These are phyloP conservation scores for Heliocybe sulcata DNA, from an alignment of 1,284 basidiomycete genomes.

Conservation along the genomic window DNA sequence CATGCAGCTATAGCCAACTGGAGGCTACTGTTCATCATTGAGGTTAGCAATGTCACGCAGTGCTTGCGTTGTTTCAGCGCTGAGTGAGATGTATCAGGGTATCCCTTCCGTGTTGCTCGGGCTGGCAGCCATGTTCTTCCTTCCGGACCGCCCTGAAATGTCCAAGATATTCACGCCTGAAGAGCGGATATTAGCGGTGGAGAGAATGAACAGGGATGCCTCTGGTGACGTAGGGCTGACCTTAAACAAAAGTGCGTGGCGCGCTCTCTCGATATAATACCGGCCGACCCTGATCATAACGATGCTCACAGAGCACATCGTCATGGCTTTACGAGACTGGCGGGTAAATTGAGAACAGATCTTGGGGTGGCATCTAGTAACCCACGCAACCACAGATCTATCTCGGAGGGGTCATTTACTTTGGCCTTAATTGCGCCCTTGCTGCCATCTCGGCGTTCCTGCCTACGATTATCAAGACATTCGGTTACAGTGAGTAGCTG, in stretches of 20 bases:
- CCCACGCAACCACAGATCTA: conserved; percentile 38
- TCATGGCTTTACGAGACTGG: conserved; percentile 66
- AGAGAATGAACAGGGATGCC: conserved; percentile 66
- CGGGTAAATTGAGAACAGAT: conserved; percentile 33
- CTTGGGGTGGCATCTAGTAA: too few species aligned
- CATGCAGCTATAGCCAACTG: conserved; percentile 46
- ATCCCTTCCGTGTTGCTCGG: conserved; percentile 66
- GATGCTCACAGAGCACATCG: conserved; percentile 42
- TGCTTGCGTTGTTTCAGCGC: neutral
- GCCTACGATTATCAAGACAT: conserved; percentile 75
- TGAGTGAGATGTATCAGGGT: conserved; percentile 31
- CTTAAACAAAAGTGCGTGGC: conserved; percentile 52
- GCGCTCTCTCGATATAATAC: conserved; percentile 14
- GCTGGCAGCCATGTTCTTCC: conserved; percentile 50
- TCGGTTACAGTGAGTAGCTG: conserved; percentile 46
- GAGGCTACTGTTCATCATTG: conserved; percentile 73
- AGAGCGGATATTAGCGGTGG: conserved; percentile 68
- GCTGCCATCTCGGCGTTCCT: conserved; percentile 80
- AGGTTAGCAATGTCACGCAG: conserved; percentile 29
- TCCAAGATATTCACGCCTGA: conserved; percentile 63
- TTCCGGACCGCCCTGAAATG: conserved; percentile 77
- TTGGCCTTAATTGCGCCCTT: conserved; percentile 73
- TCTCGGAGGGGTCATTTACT: conserved; percentile 60
- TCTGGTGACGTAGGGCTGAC: conserved; percentile 61
- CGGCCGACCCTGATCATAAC: neutral